Evolutionary conservation across 2,329 filamentous ascomycete genomes (phyloP).

Genomic region (Rhinocladiella mackenziei): DNA sequence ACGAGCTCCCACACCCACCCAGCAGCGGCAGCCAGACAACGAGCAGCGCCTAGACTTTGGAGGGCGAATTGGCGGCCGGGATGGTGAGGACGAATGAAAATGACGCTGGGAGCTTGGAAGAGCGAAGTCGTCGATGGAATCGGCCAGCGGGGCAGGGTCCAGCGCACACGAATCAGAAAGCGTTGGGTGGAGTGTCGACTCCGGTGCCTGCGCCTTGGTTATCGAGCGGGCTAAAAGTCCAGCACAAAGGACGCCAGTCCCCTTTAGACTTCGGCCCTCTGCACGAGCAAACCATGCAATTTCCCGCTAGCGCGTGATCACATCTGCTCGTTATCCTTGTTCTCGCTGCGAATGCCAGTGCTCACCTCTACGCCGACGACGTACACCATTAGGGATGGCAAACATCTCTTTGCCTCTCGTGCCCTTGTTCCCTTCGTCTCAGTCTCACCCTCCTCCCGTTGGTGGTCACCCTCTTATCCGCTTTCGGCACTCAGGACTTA

Average conservation of each 20-base stretch:
- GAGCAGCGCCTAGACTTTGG: background rate
- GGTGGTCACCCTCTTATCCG: constrained; percentile 3
- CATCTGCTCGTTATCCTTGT: constrained; percentile 8
- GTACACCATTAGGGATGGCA: too few species aligned
- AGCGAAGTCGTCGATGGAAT: constrained; percentile 16
- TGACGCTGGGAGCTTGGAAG: background rate
- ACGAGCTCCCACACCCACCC: background rate
- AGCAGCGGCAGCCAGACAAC: background rate
- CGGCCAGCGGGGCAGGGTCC: constrained; percentile 5
- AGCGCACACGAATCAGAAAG: constrained; percentile 2
- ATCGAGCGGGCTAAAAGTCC: background rate
- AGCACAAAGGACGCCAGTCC: constrained; percentile 8
- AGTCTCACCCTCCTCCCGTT: background rate
- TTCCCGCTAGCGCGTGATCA: constrained; percentile 22
- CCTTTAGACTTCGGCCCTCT: constrained; percentile 4
- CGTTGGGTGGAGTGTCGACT: background rate
- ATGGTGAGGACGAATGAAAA: background rate
- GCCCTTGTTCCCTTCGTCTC: background rate
- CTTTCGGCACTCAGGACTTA: constrained; percentile 13
- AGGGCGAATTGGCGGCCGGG: background rate
- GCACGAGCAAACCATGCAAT: constrained; percentile 19
- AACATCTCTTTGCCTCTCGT: too few species aligned
- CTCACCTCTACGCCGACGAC: constrained; percentile 5
- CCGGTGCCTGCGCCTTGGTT: constrained; percentile 7
- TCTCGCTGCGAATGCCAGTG: background rate